Conservation (phyloP, 163 green algal species). For the Prototheca wickerhamii region DNA sequence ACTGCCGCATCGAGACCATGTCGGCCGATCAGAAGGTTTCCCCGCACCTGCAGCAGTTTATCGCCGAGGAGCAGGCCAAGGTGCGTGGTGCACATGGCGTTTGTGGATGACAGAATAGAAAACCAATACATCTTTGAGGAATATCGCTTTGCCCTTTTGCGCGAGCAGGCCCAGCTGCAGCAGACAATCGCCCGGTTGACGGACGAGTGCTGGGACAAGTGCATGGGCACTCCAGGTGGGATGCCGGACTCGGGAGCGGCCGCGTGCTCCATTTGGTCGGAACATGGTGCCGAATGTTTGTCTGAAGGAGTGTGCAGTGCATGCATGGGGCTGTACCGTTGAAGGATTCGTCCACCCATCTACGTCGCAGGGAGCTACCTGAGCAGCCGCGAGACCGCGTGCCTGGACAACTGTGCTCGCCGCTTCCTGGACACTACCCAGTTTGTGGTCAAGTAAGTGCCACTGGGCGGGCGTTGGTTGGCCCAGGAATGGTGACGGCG, state of each 20-base stretch:
- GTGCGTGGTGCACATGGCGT: not conserved
- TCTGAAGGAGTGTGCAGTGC: not conserved
- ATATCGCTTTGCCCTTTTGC: not conserved
- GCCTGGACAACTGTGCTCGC: conserved; percentile 42
- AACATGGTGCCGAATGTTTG: too few relatives aligned
- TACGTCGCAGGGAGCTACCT: conserved; percentile 34
- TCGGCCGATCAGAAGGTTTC: conserved; percentile 18
- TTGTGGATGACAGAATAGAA: not conserved
- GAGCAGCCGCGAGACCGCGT: conserved; percentile 32
- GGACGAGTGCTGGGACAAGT: conserved; percentile 48
- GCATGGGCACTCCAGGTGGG: conserved; percentile 31
- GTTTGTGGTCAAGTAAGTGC: conserved; percentile 27
- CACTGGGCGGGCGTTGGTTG: not conserved
- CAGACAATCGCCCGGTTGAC: conserved; percentile 42
- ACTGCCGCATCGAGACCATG: not conserved
- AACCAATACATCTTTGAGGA: too few relatives aligned
- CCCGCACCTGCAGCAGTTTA: conserved; percentile 33
- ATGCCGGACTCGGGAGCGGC: too few relatives aligned
- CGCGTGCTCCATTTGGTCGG: too few relatives aligned
- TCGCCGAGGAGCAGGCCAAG: conserved; percentile 32
- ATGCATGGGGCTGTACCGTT: not conserved
- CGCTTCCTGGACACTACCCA: conserved; percentile 40
- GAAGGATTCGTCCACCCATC: conserved; percentile 13
- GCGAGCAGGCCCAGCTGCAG: conserved; percentile 35
- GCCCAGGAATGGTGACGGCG: too few relatives aligned